Percentiles rank a stretch among this genome's conserved stretches.
phyloP scores from a whole-genome alignment of 345 rosid species.

The Populus pruinosa region DNA sequence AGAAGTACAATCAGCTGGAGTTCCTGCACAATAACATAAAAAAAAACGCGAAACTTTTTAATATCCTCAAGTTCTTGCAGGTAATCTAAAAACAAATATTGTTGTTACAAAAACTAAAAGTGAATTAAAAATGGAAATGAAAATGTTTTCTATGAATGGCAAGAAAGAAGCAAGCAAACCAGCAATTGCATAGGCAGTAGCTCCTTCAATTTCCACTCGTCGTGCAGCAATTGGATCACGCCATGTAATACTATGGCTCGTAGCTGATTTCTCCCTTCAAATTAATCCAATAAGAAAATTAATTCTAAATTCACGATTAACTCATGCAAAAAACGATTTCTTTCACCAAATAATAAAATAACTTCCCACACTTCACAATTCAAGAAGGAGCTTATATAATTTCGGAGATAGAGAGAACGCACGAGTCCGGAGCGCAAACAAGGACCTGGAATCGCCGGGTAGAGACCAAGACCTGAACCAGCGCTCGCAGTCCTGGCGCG shows the following conservation, averaged over 20 bases:
- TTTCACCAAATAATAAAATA: too few species aligned
- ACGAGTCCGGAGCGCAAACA: slow-evolving; percentile 94
- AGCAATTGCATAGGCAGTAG: slow-evolving; percentile 69
- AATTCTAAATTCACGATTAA: too few species aligned
- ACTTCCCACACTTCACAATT: too few species aligned
- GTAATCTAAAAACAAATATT: neutral
- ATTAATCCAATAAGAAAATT: too few species aligned
- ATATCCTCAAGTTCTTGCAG: too few species aligned
- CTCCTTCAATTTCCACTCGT: slow-evolving; percentile 58
- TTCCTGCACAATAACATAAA: slow-evolving; percentile 46
- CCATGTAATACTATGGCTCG: slow-evolving; percentile 84
- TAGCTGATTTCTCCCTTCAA: slow-evolving; percentile 73
- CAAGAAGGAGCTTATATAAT: too few species aligned
- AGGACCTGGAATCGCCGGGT: slow-evolving; percentile 54
- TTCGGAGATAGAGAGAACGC: slow-evolving; percentile 15
- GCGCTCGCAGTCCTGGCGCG: slow-evolving; percentile 71
- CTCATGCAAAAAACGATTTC: too few species aligned
- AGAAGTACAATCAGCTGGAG: slow-evolving; percentile 88
- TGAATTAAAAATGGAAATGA: neutral
- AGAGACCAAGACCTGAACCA: slow-evolving; percentile 69
- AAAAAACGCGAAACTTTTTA: neutral
- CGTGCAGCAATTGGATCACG: slow-evolving; percentile 58
- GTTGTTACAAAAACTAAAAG: neutral
- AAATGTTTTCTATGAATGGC: neutral
- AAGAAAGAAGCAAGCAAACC: slow-evolving; percentile 37